Conservation (phyloP, 768 basidiomycete species). For the Porphyrellus cyaneotinctus region DNA sequence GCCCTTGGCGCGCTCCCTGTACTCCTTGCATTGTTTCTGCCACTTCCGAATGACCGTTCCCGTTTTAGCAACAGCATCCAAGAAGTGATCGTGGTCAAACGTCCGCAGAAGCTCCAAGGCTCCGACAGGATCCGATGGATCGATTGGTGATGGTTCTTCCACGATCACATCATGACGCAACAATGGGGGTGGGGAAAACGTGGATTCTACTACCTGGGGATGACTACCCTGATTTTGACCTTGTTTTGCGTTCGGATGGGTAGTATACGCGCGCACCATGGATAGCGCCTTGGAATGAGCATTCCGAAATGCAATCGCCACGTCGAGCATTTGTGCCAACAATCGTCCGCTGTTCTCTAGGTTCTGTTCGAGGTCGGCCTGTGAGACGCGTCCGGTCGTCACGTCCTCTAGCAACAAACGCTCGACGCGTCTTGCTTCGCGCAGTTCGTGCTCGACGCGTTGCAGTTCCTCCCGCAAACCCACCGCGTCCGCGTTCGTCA, state of each 20-base stretch:
- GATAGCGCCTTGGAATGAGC: slow-evolving; percentile 71
- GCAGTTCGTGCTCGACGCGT: slow-evolving; percentile 64
- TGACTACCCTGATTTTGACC: slow-evolving; percentile 28
- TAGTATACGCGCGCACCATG: slow-evolving; percentile 53
- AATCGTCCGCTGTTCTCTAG: slow-evolving; percentile 64
- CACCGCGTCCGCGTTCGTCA: slow-evolving; percentile 63
- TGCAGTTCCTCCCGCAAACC: slow-evolving; percentile 72
- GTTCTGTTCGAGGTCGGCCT: slow-evolving; percentile 62
- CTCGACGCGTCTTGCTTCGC: slow-evolving; percentile 64
- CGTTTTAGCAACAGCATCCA: slow-evolving; percentile 76
- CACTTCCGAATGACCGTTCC: slow-evolving; percentile 90
- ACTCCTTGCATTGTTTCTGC: slow-evolving; percentile 96
- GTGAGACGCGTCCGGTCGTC: slow-evolving; percentile 61
- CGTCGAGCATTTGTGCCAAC: slow-evolving; percentile 77
- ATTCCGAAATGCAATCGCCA: slow-evolving; percentile 72
- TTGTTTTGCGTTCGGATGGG: slow-evolving; percentile 50
- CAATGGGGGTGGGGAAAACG: slow-evolving; percentile 42
- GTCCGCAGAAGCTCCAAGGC: slow-evolving; percentile 67
- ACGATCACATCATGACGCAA: slow-evolving; percentile 48
- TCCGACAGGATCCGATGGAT: slow-evolving; percentile 67
- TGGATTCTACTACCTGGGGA: slow-evolving; percentile 44
- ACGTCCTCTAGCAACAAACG: slow-evolving; percentile 70
- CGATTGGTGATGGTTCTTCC: slow-evolving; percentile 68
- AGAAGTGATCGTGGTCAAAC: slow-evolving; percentile 82
- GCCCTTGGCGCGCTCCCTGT: slow-evolving; percentile 90